Evolutionary conservation across 192 early-diverging fungal species (phyloP).

Genomic region (Coemansia sp.): DNA sequence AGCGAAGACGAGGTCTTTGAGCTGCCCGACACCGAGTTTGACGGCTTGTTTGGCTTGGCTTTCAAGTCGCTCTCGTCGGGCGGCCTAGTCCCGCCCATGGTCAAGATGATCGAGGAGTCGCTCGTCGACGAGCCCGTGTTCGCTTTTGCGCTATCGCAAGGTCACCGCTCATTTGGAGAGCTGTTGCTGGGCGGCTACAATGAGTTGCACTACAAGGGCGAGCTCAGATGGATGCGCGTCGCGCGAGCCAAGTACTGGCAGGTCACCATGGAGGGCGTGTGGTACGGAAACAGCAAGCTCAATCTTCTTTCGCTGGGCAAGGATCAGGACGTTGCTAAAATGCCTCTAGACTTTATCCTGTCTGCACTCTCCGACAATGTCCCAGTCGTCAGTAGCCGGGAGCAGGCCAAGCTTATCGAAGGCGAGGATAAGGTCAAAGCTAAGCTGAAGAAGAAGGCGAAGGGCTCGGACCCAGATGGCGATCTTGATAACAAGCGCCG

Average conservation of each 20-base stretch:
- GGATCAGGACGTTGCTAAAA: slow-evolving; percentile 32
- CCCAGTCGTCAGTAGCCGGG: slow-evolving; percentile 3
- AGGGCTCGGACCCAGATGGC: slow-evolving; percentile 28
- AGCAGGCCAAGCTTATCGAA: slow-evolving; percentile 7
- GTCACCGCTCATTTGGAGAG: slow-evolving; percentile 46
- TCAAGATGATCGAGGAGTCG: slow-evolving; percentile 49
- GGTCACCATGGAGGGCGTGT: slow-evolving; percentile 52
- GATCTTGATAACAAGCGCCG: slow-evolving; percentile 27
- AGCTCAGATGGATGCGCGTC: slow-evolving; percentile 58
- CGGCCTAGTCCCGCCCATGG: slow-evolving; percentile 51
- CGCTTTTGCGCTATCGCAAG: slow-evolving; percentile 52
- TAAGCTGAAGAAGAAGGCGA: slow-evolving; percentile 34
- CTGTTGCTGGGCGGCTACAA: slow-evolving; percentile 60
- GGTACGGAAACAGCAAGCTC: slow-evolving; percentile 53
- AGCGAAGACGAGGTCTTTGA: slow-evolving; percentile 55
- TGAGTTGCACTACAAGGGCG: slow-evolving; percentile 57
- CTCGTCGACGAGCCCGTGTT: slow-evolving; percentile 54
- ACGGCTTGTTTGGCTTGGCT: slow-evolving; percentile 58
- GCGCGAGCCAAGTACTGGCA: slow-evolving; percentile 66
- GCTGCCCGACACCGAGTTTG: slow-evolving; percentile 52
- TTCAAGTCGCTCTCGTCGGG: slow-evolving; percentile 51
- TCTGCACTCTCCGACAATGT: slow-evolving; percentile 20
- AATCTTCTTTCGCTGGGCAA: slow-evolving; percentile 51
- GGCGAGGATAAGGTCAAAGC: slow-evolving; percentile 24
- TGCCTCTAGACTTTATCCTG: slow-evolving; percentile 40